Evolutionary conservation across 2,329 filamentous ascomycete genomes (phyloP), one percentile per base, ranked within the genome.

Genomic region (Diaporthe citri): DNA sequence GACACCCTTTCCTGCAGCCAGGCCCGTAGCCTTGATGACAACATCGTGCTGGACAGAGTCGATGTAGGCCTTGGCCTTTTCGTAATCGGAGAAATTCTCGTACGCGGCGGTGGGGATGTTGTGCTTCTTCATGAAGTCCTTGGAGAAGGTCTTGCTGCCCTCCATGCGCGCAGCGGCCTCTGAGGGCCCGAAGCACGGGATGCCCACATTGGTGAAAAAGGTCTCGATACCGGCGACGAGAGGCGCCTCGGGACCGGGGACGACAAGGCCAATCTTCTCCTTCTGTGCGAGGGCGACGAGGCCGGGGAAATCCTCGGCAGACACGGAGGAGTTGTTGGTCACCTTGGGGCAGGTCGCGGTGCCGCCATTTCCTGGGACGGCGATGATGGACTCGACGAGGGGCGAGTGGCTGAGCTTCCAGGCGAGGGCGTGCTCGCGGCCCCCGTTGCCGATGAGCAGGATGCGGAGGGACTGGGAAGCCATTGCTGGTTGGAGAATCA

Each of bases 111-210:
- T 98, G 51, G 96, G 96, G 79, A 99, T 97, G 80, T 90, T 90
- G 85, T 97, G 92, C 78, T 93, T 92, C 84, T 94, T 93, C 97
- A 98, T 99, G 82, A 98, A 98, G 84, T 98, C 96, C 83, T 99
- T 99, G 77, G 94, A 95, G 84, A 97, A 98, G 15, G 96, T 94
- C 88, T 99, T 99, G 86, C 94, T 97, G 76, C 97, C 97, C 85
- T 99, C 97, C 90, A 99, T 95, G 59, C 91, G 90, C 25, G 97
- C 96, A 31, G 97, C 96, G 66, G 91, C 91, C 85, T 94, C 92
- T 74, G 92, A 94, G 7, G 97, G 97, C 2, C 96, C 97, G 81
- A 98, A 98, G 84, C 92, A 93, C 79, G 91, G 90, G 82, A 98
- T 95, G 64, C 93, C 92, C 67, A 90, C 93, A 71, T 85, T 83